phyloP scores from a whole-genome alignment of 441 rosid genomes.

The Corymbia citriodora region DNA sequence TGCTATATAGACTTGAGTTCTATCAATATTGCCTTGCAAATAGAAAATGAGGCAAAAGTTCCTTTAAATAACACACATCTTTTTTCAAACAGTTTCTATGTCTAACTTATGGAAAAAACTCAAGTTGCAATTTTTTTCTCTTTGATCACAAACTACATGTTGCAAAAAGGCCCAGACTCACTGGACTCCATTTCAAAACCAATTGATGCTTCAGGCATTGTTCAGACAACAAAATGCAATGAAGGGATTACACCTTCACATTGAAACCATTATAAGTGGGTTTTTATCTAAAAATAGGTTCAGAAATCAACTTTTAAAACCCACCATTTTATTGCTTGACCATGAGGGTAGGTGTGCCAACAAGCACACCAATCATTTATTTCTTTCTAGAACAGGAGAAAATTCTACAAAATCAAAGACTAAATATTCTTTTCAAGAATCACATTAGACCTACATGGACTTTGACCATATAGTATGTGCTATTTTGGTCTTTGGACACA shows the following conservation, averaged over 20 bases:
- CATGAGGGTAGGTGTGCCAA: not conserved
- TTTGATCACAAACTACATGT: not conserved
- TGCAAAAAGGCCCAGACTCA: not conserved
- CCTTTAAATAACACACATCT: not conserved
- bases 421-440: not conserved
- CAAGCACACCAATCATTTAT: not conserved
- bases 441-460: not conserved
- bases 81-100: not conserved
- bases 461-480: not conserved
- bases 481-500: not conserved
- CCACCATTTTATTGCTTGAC: not conserved
- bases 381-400: not conserved
- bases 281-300: not conserved
- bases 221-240: not conserved
- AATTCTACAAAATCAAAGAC: not conserved
- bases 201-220: not conserved
- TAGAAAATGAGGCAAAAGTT: not conserved
- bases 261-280: not conserved
- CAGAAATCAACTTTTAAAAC: not conserved
- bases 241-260: not conserved
- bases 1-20: not conserved
- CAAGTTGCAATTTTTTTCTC: not conserved
- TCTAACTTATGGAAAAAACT: not conserved
- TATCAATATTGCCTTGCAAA: not conserved
- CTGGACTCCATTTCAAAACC: not conserved